Conservation (phyloP, 371 early-diverging fungal species). For the Apophysomyces variabilis region DNA sequence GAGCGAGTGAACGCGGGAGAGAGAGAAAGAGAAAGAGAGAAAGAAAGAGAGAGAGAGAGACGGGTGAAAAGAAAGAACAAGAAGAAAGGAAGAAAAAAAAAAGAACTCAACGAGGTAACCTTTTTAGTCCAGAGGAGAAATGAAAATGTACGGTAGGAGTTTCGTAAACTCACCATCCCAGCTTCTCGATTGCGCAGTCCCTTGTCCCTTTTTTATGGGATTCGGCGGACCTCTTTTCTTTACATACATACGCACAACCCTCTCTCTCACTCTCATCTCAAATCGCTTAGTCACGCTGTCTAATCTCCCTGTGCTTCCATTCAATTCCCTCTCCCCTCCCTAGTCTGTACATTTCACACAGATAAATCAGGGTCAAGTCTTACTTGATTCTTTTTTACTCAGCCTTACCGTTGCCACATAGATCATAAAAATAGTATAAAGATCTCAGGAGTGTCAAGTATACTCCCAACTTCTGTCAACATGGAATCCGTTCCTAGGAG, state of each 20-base stretch:
- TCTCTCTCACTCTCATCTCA: too few species aligned
- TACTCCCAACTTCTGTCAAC: slow-evolving; percentile 5
- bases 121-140: slow-evolving; percentile 8
- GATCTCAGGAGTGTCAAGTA: slow-evolving; percentile 8
- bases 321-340: neutral
- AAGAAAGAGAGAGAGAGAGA: slow-evolving; percentile 14
- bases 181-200: slow-evolving; percentile 11
- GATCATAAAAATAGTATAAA: slow-evolving; percentile 1
- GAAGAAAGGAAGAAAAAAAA: slow-evolving; percentile 10
- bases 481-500: slow-evolving; percentile 4
- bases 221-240: too few species aligned
- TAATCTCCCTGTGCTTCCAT: too few species aligned
- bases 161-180: neutral
- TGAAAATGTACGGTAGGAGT: neutral
- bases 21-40: neutral
- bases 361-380: neutral
- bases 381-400: neutral
- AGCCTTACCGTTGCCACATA: neutral
- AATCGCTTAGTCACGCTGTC: too few species aligned
- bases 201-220: too few species aligned
- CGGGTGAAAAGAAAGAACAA: neutral
- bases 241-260: too few species aligned
- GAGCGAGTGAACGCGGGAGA: neutral
- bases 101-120: slow-evolving; percentile 12
- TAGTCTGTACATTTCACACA: neutral